Evolutionary conservation across 305 asterid genomes (phyloP).

Genomic region (Fraxinus paxiana): DNA sequence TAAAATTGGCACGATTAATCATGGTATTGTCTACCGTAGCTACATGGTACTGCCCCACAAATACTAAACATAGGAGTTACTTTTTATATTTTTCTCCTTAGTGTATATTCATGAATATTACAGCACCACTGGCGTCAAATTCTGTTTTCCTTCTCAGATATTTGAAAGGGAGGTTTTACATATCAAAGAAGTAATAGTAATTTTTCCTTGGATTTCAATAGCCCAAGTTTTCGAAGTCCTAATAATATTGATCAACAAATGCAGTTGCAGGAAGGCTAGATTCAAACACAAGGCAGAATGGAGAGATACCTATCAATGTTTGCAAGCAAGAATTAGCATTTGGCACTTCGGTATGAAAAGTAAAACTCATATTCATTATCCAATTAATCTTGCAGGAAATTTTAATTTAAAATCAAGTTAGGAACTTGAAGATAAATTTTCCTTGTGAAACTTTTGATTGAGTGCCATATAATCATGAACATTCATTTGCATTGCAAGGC

Average conservation of each 20-base stretch:
- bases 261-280: constrained; percentile 41
- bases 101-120: not conserved
- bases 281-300: constrained; percentile 42
- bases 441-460: not conserved
- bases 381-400: not conserved
- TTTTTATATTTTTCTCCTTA: not conserved
- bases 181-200: not conserved
- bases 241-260: not conserved
- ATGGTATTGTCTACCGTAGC: not conserved
- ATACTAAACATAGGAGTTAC: not conserved
- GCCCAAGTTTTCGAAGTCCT: not conserved
- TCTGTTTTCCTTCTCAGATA: not conserved
- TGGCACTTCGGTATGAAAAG: constrained; percentile 56
- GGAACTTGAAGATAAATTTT: not conserved
- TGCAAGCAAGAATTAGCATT: constrained; percentile 47
- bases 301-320: constrained; percentile 61
- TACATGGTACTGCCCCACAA: not conserved
- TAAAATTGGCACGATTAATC: not conserved
- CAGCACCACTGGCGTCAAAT: not conserved
- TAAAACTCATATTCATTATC: not conserved
- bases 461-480: not conserved
- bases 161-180: not conserved
- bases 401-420: not conserved
- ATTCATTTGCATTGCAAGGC: not conserved
- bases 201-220: not conserved